Base-by-base conservation (phyloP, 805 yeast species). In the Saturnispora zaruensis region DNA sequence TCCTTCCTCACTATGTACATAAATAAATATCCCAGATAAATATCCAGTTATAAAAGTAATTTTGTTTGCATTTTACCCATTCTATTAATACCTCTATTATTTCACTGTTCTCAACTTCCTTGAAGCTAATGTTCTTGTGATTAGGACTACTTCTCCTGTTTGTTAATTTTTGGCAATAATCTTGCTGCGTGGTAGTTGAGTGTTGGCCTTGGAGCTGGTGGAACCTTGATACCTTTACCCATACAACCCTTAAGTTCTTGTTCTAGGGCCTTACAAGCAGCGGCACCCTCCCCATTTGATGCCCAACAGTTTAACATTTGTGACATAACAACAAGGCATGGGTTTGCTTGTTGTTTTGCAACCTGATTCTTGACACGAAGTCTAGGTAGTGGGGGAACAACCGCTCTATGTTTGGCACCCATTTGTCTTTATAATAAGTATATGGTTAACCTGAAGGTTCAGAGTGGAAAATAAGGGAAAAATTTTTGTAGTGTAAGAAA, bases 301-400 rank as follows among this genome's bases (percentile, higher is more conserved):
- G 96, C 95, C 98, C 98, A 90, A 70, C 98, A 90, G 73, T 85
- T 87, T 58, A 90, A 72, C 65, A 90, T 74, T 44, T 87, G 82
- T 1, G 93, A 82, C 90, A 90, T 86, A 55, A 84, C 69, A 50
- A 87, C 88, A 53, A 81, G 66, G 66, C 96, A 89, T 51, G 87
- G 81, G 57, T 83, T 81, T 44, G 86, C 77, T 51, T 74, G 66
- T 56, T 78, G 79, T 46, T 75, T 73, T 28, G 76, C 69, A 4
- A 77, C 71, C 14, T 88, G 81, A 57, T 78, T 81, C 63, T 82
- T 82, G 51, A 83, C 84, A 64, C 80, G 77, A 47, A 87, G 73
- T 61, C 82, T 75, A 38, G 88, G 90, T 53, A 87, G 74, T 20
- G 89, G 87, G 24, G 95, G 95, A 26, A 81, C 59, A 3, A 61